A percentile compares a stretch with the other conserved stretches of the same genome.
phyloP scores from a whole-genome alignment of 345 rosid genomes.

The Brassica napus region Da-Ae NC_063450.1:10253501-10254000 shows the following conservation, averaged over 20 bases:
- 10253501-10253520: conserved; percentile 71
- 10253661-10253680: conserved; percentile 63
- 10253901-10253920: conserved; percentile 57
- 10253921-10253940: conserved; percentile 56
- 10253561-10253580: conserved; percentile 89
- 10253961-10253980: conserved; percentile 46
- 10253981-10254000: conserved; percentile 51
- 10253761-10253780: conserved; percentile 65
- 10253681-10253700: conserved; percentile 74
- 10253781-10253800: conserved; percentile 63
- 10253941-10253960: conserved; percentile 64
- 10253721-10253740: conserved; percentile 66
- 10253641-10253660: conserved; percentile 63
- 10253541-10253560: conserved; percentile 83
- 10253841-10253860: conserved; percentile 58
- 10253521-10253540: conserved; percentile 54
- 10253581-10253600: conserved; percentile 68
- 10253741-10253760: conserved; percentile 64
- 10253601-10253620: conserved; percentile 74
- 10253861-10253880: conserved; percentile 27
- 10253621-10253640: conserved; percentile 94
- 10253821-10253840: conserved; percentile 44
- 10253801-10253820: conserved; percentile 50
- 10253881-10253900: conserved; percentile 47
- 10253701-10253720: conserved; percentile 60